Percentiles rank a stretch among this genome's conserved stretches.
phyloP scores from a whole-genome alignment of 148 eudicot genomes.

The Arbutus unedo region DNA sequence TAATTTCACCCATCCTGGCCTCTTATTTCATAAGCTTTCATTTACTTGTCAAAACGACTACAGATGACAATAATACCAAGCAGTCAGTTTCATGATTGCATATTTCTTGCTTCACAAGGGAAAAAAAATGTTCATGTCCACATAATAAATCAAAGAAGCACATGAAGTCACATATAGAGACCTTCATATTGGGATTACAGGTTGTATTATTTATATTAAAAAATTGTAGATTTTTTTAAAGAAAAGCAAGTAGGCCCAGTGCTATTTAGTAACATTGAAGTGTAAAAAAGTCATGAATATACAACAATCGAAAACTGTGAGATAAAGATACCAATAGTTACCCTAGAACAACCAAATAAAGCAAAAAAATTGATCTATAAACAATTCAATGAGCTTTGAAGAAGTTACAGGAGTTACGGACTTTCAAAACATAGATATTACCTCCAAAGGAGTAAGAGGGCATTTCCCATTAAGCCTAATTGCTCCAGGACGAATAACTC shows the following conservation, averaged over 20 bases:
- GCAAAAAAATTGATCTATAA: neutral
- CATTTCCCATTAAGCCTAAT: slow-evolving; percentile 89
- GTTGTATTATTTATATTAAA: neutral
- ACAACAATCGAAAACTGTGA: neutral
- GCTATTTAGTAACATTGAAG: neutral
- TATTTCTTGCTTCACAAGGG: no score
- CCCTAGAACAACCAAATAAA: neutral
- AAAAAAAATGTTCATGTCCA: neutral
- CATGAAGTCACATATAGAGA: neutral
- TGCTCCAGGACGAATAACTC: slow-evolving; percentile 86
- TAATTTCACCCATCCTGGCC: neutral
- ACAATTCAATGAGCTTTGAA: neutral
- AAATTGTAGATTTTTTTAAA: neutral
- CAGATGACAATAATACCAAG: neutral
- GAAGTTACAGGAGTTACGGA: neutral
- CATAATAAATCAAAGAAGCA: slow-evolving; percentile 1
- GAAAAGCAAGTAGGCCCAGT: neutral
- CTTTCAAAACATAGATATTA: slow-evolving; percentile 24
- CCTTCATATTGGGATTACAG: neutral
- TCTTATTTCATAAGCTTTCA: neutral
- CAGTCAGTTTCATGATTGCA: no score
- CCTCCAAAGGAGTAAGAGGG: slow-evolving; percentile 97
- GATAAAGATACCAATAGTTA: neutral
- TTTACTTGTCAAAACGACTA: neutral
- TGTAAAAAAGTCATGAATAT: neutral